phyloP scores from a whole-genome alignment of 192 early-diverging fungal species.

The Coemansia sp. region DNA sequence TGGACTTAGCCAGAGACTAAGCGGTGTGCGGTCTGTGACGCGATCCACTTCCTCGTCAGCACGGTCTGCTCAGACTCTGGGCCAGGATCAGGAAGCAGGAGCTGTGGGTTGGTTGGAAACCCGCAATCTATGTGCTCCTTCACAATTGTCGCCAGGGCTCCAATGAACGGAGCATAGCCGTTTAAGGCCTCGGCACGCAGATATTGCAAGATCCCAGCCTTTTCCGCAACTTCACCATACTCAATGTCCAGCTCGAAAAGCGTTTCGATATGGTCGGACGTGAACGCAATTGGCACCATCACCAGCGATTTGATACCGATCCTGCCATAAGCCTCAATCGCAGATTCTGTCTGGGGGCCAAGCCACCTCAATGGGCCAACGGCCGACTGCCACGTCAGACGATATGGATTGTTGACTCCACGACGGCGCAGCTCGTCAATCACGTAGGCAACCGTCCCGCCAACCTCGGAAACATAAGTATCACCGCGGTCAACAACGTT shows the following conservation, averaged over 20 bases:
- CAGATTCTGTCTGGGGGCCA: constrained; percentile 83
- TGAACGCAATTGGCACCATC: constrained; percentile 93
- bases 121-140: constrained; percentile 70
- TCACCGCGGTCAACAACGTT: constrained; percentile 90
- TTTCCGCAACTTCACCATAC: constrained; percentile 81
- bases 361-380: constrained; percentile 93
- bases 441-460: constrained; percentile 79
- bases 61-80: constrained; percentile 36
- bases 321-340: constrained; percentile 75
- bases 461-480: constrained; percentile 84
- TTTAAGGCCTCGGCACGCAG: constrained; percentile 92
- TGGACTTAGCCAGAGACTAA: neutral
- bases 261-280: constrained; percentile 96
- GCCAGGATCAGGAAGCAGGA: constrained; percentile 48
- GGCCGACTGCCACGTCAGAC: constrained; percentile 93
- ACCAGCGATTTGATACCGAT: constrained; percentile 79
- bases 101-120: constrained; percentile 45
- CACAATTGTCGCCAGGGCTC: constrained; percentile 86
- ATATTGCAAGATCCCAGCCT: constrained; percentile 80
- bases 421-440: constrained; percentile 68
- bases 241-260: constrained; percentile 96
- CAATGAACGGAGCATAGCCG: constrained; percentile 87
- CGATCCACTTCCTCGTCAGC: constrained; percentile 47
- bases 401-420: constrained; percentile 75
- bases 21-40: constrained; percentile 19